These are phyloP conservation scores for Escallonia rubra DNA, from an alignment of 129 eudicot genomes.

Conservation along the genomic window DNA sequence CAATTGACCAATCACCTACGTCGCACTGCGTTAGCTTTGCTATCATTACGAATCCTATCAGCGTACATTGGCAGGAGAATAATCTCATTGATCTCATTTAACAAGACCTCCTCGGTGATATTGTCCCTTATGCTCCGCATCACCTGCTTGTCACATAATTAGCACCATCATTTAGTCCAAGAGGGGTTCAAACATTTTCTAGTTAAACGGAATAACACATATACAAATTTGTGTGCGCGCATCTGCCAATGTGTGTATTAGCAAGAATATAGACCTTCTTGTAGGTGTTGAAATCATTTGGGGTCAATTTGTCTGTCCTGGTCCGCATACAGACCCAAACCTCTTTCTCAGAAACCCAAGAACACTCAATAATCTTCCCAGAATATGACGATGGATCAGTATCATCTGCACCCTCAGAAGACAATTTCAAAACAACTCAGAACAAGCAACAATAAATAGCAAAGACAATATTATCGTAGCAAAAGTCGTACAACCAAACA, in stretches of 20 bases:
- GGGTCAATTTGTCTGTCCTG: slow-evolving; percentile 79
- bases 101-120: slow-evolving; percentile 75
- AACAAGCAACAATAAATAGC: not conserved
- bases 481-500: not conserved
- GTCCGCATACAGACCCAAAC: slow-evolving; percentile 81
- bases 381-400: slow-evolving; percentile 58
- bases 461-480: not conserved
- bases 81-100: slow-evolving; percentile 73
- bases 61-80: slow-evolving; percentile 86
- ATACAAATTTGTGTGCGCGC: too few relatives aligned
- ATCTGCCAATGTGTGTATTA: not conserved
- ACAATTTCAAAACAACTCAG: slow-evolving; percentile 1
- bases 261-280: slow-evolving; percentile 45
- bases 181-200: not conserved
- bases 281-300: slow-evolving; percentile 88
- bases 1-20: slow-evolving; percentile 43
- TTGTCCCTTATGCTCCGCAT: slow-evolving; percentile 94
- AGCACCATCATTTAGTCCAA: not conserved
- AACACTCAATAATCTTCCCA: slow-evolving; percentile 91
- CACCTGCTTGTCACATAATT: slow-evolving; percentile 38
- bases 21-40: slow-evolving; percentile 54
- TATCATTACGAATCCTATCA: slow-evolving; percentile 69
- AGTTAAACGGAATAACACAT: too few relatives aligned
- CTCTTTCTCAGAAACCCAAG: slow-evolving; percentile 69
- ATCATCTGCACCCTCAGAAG: slow-evolving; percentile 49